These are phyloP conservation scores for Penicillium ucsense DNA, from an alignment of 495 filamentous ascomycete genomes.

Conservation along the genomic window DNA sequence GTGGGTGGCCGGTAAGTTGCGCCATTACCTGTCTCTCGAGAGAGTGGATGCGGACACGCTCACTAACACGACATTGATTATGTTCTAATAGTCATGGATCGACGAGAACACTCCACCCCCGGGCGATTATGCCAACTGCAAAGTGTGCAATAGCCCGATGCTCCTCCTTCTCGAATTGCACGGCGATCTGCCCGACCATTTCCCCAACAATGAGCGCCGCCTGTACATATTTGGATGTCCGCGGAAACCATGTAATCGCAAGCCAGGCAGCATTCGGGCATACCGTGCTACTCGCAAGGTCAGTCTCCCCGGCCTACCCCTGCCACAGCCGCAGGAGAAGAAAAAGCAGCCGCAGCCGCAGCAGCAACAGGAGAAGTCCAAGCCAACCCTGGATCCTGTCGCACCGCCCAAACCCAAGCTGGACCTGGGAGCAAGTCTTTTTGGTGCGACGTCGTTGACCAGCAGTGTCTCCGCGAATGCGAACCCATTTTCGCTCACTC, in stretches of 20 bases:
- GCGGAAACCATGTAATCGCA: slow-evolving; percentile 69
- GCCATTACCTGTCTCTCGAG: not conserved
- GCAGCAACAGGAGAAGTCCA: not conserved
- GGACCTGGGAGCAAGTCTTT: slow-evolving; percentile 48
- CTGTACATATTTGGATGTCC: slow-evolving; percentile 78
- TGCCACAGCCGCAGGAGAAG: slow-evolving; percentile 24
- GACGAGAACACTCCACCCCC: slow-evolving; percentile 59
- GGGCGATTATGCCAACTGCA: slow-evolving; percentile 74
- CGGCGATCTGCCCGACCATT: slow-evolving; percentile 76
- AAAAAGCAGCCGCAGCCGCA: slow-evolving; percentile 21
- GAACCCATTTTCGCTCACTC: slow-evolving; percentile 48
- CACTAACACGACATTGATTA: slow-evolving; percentile 1
- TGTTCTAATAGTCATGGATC: slow-evolving; percentile 61
- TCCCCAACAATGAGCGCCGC: slow-evolving; percentile 75
- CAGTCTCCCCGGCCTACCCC: slow-evolving; percentile 12
- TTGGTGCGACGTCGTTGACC: slow-evolving; percentile 36
- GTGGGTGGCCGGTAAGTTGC: slow-evolving; percentile 68
- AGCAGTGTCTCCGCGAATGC: slow-evolving; percentile 37
- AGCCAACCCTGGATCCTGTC: not conserved
- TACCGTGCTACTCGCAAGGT: slow-evolving; percentile 51
- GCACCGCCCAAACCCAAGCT: slow-evolving; percentile 25
- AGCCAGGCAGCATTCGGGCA: slow-evolving; percentile 67
- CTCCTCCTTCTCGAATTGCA: slow-evolving; percentile 82
- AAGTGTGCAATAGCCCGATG: slow-evolving; percentile 78
- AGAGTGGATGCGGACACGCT: not conserved